Conservation (phyloP, 257 asterid genomes). For the Ilex aquifolium region DNA sequence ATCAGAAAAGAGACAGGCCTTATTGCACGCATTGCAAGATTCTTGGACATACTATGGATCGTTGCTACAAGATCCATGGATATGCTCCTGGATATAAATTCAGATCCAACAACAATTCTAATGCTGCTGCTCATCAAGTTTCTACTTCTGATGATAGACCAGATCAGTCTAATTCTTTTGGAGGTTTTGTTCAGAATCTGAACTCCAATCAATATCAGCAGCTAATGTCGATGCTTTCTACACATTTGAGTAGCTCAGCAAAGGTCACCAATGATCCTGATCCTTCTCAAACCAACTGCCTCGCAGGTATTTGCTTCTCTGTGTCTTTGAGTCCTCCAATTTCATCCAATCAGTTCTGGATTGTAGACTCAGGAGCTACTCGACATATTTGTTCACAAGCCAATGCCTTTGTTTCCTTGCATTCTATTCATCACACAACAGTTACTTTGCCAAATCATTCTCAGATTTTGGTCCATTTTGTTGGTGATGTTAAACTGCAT, state of each 20-base stretch:
- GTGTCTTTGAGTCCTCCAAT: background rate
- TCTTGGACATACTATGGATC: too few species aligned
- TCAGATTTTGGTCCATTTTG: too few species aligned
- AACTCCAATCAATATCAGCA: background rate
- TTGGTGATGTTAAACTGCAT: too few species aligned
- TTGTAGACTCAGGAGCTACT: background rate
- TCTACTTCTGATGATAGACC: too few species aligned
- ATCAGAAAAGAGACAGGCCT: background rate
- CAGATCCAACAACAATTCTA: too few species aligned
- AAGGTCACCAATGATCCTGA: background rate
- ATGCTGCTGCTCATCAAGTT: too few species aligned
- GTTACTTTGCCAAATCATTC: too few species aligned
- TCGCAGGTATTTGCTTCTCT: background rate
- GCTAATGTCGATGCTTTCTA: background rate
- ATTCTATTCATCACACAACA: too few species aligned
- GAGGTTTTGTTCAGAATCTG: background rate
- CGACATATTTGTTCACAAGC: background rate
- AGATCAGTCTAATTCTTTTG: background rate
- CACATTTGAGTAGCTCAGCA: background rate
- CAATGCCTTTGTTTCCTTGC: too few species aligned
- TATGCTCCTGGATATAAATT: too few species aligned
- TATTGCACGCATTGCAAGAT: background rate
- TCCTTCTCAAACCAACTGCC: too few species aligned
- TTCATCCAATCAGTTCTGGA: background rate
- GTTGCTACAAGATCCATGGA: too few species aligned